Conservation (phyloP, 208 protist genomes). For the Crithidia acanthocephali region DNA sequence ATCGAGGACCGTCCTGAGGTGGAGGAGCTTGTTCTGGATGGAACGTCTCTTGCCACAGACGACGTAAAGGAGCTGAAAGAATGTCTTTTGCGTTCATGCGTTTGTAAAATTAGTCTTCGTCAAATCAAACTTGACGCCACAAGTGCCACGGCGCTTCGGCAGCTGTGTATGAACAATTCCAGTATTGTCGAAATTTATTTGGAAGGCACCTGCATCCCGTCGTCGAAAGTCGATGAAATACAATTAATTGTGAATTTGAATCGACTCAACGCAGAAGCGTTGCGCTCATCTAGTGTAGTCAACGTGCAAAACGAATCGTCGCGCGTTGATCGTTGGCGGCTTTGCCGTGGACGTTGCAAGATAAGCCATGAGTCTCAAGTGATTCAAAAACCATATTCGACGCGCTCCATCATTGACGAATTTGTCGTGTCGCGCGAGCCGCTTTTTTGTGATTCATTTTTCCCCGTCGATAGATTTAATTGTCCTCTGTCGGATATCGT, state of each 20-base stretch:
- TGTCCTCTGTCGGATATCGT: slow-evolving; percentile 15
- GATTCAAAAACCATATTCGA: neutral
- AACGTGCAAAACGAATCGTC: slow-evolving; percentile 14
- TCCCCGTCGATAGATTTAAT: slow-evolving; percentile 8
- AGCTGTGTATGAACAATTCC: slow-evolving; percentile 43
- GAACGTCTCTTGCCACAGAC: slow-evolving; percentile 28
- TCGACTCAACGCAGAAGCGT: slow-evolving; percentile 29
- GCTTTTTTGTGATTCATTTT: slow-evolving; percentile 22
- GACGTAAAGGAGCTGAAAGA: slow-evolving; percentile 43
- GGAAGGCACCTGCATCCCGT: slow-evolving; percentile 38
- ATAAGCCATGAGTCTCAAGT: neutral
- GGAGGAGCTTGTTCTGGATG: slow-evolving; percentile 55
- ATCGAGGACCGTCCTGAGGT: slow-evolving; percentile 51
- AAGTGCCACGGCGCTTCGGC: slow-evolving; percentile 34
- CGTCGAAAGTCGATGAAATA: slow-evolving; percentile 41
- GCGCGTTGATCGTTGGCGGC: slow-evolving; percentile 10
- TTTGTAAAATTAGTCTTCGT: slow-evolving; percentile 45
- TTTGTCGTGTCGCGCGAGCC: slow-evolving; percentile 19
- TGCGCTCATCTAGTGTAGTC: slow-evolving; percentile 3
- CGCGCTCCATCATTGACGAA: slow-evolving; percentile 11
- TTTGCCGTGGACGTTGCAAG: slow-evolving; percentile 13
- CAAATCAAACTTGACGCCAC: slow-evolving; percentile 40
- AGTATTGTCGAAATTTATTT: slow-evolving; percentile 41
- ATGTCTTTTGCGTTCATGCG: slow-evolving; percentile 39
- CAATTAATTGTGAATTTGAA: slow-evolving; percentile 51